A percentile compares a stretch with the other conserved stretches of the same genome.
These are phyloP conservation scores for Epithemia pelagica DNA, from an alignment of 108 stramenopile genomes.

Conservation along the genomic window DNA sequence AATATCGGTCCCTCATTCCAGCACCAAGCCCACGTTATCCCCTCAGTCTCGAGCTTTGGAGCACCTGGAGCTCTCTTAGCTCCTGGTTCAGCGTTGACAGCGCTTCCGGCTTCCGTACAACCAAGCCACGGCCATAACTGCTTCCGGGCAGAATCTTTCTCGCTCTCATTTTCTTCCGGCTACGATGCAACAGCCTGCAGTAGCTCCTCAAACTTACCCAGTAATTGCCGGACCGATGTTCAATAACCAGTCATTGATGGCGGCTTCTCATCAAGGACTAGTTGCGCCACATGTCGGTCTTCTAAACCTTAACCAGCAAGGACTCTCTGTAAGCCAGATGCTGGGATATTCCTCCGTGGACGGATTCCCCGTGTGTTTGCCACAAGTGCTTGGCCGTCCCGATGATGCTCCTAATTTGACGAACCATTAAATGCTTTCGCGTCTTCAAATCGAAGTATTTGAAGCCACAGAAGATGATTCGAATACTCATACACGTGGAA, in stretches of 20 bases:
- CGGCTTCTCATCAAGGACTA: background rate
- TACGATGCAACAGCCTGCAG: background rate
- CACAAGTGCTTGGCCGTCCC: background rate
- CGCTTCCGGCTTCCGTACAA: background rate
- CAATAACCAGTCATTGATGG: background rate
- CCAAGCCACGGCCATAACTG: background rate
- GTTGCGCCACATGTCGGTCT: background rate
- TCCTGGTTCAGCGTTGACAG: too few relatives aligned
- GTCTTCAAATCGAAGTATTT: slow-evolving; percentile 15
- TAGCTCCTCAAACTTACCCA: background rate
- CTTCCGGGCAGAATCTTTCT: too few relatives aligned
- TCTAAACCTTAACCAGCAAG: too few relatives aligned
- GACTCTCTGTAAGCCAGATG: background rate
- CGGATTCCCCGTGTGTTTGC: slow-evolving; percentile 3
- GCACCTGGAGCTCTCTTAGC: too few relatives aligned
- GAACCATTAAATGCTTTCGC: slow-evolving; percentile 4
- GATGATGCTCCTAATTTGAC: slow-evolving; percentile 9
- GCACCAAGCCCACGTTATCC: background rate
- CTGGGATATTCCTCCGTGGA: background rate
- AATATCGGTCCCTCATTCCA: background rate
- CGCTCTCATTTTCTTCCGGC: background rate
- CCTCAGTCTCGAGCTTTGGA: too few relatives aligned
- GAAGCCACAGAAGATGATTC: slow-evolving; percentile 15
- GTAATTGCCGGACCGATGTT: background rate
- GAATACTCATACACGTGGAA: slow-evolving; percentile 22